These are phyloP conservation scores for Primulina eburnea DNA, from an alignment of 257 asterid genomes.

Conservation along the genomic window DNA sequence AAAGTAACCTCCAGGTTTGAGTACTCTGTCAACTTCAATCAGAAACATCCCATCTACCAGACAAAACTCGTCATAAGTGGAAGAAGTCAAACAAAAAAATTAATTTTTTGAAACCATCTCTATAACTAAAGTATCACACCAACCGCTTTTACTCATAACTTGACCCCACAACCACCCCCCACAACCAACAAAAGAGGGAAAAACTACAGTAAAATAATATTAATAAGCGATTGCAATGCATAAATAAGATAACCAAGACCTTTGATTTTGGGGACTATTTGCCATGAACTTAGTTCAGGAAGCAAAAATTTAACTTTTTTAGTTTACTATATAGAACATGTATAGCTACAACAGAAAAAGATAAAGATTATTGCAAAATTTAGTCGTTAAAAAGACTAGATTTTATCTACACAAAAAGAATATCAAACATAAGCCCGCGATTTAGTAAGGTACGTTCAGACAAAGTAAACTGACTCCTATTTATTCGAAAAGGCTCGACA, in stretches of 20 bases:
- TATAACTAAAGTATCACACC: conserved; percentile 3
- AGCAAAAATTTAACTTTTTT: conserved; percentile 4
- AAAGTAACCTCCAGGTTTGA: conserved; percentile 96
- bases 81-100: conserved; percentile 2
- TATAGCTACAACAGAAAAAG: conserved; percentile 1
- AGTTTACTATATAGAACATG: not conserved
- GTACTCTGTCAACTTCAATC: conserved; percentile 88
- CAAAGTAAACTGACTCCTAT: conserved; percentile 6
- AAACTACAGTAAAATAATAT: not conserved
- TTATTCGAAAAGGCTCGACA: not conserved
- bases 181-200: not conserved
- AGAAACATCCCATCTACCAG: conserved; percentile 73
- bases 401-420: not conserved
- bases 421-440: not conserved
- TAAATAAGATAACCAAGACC: not conserved
- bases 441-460: not conserved
- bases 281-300: conserved; percentile 9
- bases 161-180: not conserved
- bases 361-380: not conserved
- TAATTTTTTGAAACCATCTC: too few relatives aligned
- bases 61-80: conserved; percentile 32
- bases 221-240: not conserved
- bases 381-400: not conserved
- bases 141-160: not conserved
- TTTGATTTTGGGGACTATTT: conserved; percentile 1